Evolutionary conservation across 2,329 filamentous ascomycete species (phyloP).

Genomic region (Neopestalotiopsis sp.): DNA sequence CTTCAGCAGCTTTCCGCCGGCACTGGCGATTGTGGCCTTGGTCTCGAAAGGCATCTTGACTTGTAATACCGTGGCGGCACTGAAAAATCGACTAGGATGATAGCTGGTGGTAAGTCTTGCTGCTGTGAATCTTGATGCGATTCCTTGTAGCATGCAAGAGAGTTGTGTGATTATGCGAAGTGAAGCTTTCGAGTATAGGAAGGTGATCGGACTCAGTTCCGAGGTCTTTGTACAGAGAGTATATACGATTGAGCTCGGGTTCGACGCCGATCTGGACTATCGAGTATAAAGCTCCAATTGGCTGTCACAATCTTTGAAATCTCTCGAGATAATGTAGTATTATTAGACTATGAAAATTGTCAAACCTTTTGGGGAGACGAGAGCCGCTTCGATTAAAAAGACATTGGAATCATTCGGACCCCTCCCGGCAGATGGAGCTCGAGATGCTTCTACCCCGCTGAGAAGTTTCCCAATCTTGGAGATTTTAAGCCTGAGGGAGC

Average conservation of each 20-base stretch:
- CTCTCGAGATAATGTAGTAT: slow-evolving; percentile 1
- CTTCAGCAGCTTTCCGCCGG: slow-evolving; percentile 94
- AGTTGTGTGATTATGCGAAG: not conserved
- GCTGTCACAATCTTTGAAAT: not conserved
- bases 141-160: not conserved
- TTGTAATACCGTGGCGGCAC: not conserved
- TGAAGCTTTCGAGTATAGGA: not conserved
- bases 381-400: not conserved
- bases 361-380: not conserved
- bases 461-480: slow-evolving; percentile 13
- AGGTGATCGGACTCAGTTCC: not conserved
- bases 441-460: slow-evolving; percentile 8
- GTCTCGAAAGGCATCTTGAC: slow-evolving; percentile 81
- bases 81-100: not conserved
- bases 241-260: not conserved
- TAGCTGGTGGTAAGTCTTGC: not conserved
- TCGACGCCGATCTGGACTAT: not conserved
- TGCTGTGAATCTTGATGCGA: not conserved
- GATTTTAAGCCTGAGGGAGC: slow-evolving; percentile 7
- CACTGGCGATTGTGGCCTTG: slow-evolving; percentile 86
- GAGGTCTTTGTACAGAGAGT: not conserved
- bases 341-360: slow-evolving; percentile 1
- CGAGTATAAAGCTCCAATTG: not conserved
- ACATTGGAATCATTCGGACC: not conserved
- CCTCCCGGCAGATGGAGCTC: slow-evolving; percentile 13